Evolutionary conservation across 2,329 filamentous ascomycete genomes (phyloP).

Genomic region (Aspergillus chevalieri): DNA sequence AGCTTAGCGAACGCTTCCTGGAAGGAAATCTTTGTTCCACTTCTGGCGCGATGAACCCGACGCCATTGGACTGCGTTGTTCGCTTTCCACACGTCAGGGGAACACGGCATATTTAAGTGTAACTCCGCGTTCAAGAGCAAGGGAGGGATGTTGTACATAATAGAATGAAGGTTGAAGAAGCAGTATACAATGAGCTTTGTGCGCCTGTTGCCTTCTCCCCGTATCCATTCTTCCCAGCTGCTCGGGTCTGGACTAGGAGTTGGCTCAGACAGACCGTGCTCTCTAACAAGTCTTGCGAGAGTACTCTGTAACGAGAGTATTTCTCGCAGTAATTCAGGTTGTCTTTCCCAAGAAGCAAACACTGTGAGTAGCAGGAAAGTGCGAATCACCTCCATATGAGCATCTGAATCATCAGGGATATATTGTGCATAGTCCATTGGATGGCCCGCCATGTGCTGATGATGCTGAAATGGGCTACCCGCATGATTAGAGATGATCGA

Average conservation of each 20-base stretch:
- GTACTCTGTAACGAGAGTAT: conserved; percentile 53
- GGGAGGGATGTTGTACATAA: conserved; percentile 57
- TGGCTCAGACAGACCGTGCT: conserved; percentile 43
- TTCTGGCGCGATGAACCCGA: conserved; percentile 29
- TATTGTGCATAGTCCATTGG: conserved; percentile 30
- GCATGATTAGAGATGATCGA: conserved; percentile 38
- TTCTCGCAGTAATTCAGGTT: conserved; percentile 52
- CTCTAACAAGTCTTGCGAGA: conserved; percentile 50
- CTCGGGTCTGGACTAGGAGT: conserved; percentile 36
- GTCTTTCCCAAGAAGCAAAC: conserved; percentile 55
- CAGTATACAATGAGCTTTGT: conserved; percentile 54
- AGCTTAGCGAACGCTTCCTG: conserved; percentile 42
- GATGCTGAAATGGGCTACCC: conserved; percentile 40
- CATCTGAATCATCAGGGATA: conserved; percentile 38
- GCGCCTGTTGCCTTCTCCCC: conserved; percentile 47
- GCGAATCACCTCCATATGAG: conserved; percentile 46
- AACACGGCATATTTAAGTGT: conserved; percentile 49
- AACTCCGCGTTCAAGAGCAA: conserved; percentile 52
- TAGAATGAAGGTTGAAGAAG: conserved; percentile 55
- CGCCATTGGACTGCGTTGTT: conserved; percentile 47
- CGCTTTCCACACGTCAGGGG: conserved; percentile 52
- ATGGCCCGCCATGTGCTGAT: conserved; percentile 24
- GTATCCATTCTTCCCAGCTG: conserved; percentile 49
- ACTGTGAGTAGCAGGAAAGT: conserved; percentile 51
- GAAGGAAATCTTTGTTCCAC: conserved; percentile 33